Percentiles rank a stretch among this genome's conserved stretches.
Evolutionary conservation across 495 filamentous ascomycete species (phyloP).

Genomic region (Beverwykella pulmonaria): DNA sequence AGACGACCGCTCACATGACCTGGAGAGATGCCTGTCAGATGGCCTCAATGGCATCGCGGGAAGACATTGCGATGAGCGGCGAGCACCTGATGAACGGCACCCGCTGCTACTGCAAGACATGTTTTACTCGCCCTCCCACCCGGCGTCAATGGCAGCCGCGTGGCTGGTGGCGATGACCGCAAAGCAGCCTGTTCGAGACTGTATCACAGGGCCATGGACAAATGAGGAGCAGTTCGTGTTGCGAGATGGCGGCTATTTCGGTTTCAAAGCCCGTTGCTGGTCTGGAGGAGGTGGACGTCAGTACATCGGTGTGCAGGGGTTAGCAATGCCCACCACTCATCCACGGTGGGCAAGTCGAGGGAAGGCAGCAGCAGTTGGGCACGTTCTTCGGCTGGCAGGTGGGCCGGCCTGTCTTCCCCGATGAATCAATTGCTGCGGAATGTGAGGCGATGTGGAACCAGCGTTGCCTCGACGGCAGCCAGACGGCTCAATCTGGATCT

Average conservation of each 20-base stretch:
- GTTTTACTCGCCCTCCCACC: constrained; percentile 33
- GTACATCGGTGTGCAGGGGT: constrained; percentile 6
- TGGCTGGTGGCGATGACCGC: constrained; percentile 36
- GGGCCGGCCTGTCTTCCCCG: not conserved
- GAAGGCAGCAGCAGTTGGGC: constrained; percentile 28
- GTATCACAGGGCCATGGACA: constrained; percentile 37
- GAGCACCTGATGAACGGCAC: constrained; percentile 4
- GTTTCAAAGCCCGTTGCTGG: not conserved
- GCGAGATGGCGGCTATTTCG: constrained; percentile 37
- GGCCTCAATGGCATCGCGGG: constrained; percentile 3
- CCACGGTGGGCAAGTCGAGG: constrained; percentile 6
- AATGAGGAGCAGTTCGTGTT: constrained; percentile 26
- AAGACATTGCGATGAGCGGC: constrained; percentile 18
- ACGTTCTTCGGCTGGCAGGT: not conserved
- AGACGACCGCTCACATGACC: constrained; percentile 15
- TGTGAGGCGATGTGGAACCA: constrained; percentile 31
- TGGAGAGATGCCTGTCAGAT: constrained; percentile 24
- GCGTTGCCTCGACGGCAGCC: constrained; percentile 28
- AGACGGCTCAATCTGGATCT: not conserved
- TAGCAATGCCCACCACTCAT: not conserved
- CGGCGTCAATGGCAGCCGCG: constrained; percentile 37
- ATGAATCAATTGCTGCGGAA: constrained; percentile 14
- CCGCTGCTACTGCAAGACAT: constrained; percentile 34
- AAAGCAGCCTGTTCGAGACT: not conserved
- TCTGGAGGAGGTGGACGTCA: not conserved